Conservation (phyloP, 208 protist genomes). For the Crithidia bombi region DNA sequence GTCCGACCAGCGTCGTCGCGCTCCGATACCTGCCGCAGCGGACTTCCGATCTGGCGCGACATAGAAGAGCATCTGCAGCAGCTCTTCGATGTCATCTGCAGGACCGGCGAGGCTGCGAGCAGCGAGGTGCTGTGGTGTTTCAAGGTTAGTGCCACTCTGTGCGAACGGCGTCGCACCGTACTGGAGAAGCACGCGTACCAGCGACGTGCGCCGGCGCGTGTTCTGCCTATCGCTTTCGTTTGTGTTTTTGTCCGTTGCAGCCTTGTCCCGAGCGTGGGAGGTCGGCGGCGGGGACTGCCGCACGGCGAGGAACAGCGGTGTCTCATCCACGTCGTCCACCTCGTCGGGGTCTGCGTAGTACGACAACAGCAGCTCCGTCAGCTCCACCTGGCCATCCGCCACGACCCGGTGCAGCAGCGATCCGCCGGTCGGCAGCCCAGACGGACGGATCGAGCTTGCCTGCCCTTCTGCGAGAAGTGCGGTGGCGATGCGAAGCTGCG, state of each 20-base stretch:
- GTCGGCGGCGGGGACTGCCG: neutral
- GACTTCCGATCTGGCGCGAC: conserved; percentile 6
- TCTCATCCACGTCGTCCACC: conserved; percentile 61
- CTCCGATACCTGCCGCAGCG: neutral
- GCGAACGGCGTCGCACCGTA: conserved; percentile 46
- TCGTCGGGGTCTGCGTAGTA: conserved; percentile 76
- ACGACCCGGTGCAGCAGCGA: conserved; percentile 68
- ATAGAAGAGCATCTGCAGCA: conserved; percentile 48
- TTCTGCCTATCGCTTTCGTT: neutral
- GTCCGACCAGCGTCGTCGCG: conserved; percentile 14
- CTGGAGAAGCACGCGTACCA: conserved; percentile 56
- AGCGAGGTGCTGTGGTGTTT: conserved; percentile 72
- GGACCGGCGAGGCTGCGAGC: conserved; percentile 31
- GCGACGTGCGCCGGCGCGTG: conserved; percentile 17
- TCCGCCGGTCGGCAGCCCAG: conserved; percentile 54
- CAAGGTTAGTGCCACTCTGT: conserved; percentile 58
- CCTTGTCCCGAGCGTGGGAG: neutral
- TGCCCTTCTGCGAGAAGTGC: conserved; percentile 57
- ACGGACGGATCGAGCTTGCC: conserved; percentile 48
- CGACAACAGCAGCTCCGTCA: conserved; percentile 57
- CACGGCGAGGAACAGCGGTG: conserved; percentile 65
- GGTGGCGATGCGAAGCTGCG: conserved; percentile 37
- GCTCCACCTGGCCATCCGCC: conserved; percentile 35
- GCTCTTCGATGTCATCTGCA: conserved; percentile 22
- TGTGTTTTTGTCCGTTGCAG: neutral